These are phyloP conservation scores for Globisporangium okanoganense DNA, from an alignment of 352 stramenopile species.

Conservation along the genomic window DNA sequence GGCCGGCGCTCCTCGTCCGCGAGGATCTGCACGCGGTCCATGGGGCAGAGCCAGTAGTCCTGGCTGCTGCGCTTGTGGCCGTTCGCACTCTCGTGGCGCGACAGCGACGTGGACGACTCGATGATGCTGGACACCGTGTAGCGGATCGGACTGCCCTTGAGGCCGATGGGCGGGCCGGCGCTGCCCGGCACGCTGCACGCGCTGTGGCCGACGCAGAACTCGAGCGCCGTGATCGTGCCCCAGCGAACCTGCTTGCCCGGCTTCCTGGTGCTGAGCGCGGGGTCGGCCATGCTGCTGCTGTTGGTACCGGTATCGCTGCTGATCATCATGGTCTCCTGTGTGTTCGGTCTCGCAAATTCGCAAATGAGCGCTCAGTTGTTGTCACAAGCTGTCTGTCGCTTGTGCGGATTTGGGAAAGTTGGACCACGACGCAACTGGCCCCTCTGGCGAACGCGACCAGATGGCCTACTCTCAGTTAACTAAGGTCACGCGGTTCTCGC, in stretches of 20 bases:
- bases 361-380: no score
- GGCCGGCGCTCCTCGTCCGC: conserved; percentile 28
- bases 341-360: no score
- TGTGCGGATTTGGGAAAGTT: no score
- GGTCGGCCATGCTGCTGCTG: neutral
- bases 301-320: no score
- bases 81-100: no score
- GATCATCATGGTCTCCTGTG: no score
- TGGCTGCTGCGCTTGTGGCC: conserved; percentile 17
- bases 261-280: neutral
- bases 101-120: conserved; percentile 10
- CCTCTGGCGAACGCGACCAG: no score
- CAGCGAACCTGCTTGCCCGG: conserved; percentile 41
- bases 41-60: conserved; percentile 46
- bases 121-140: conserved; percentile 18
- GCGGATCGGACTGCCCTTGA: conserved; percentile 34
- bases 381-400: no score
- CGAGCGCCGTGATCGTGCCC: conserved; percentile 35
- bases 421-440: no score
- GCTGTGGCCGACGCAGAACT: conserved; percentile 52
- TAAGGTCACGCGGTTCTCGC: no score
- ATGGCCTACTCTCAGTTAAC: no score
- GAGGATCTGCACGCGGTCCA: conserved; percentile 41
- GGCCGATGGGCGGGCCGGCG: conserved; percentile 43
- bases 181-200: conserved; percentile 39